Percentiles rank a stretch among this genome's conserved stretches.
Evolutionary conservation across 495 filamentous ascomycete species (phyloP).

Genomic region (Delitschia confertaspora): DNA sequence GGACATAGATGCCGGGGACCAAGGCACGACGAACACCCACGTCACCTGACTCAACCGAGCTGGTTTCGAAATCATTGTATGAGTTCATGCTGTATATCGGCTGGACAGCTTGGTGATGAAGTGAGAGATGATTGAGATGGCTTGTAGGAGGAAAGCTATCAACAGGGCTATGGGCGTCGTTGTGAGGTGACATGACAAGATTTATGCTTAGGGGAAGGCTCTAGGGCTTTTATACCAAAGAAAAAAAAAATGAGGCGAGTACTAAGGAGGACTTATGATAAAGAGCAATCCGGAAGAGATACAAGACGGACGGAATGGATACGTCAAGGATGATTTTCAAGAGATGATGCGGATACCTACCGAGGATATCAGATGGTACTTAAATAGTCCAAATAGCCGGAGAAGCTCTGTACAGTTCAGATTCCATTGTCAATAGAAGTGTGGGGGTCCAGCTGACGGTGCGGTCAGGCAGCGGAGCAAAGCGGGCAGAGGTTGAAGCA

Average conservation of each 20-base stretch:
- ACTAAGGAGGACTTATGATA: conserved; percentile 7
- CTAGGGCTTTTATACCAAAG: conserved; percentile 4
- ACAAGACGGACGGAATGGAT: conserved; percentile 12
- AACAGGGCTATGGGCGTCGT: conserved; percentile 23
- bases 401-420: conserved; percentile 11
- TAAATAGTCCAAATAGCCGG: conserved; percentile 24
- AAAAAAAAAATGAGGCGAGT: conserved; percentile 6
- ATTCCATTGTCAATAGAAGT: conserved; percentile 13
- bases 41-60: conserved; percentile 28
- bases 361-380: conserved; percentile 16
- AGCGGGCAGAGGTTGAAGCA: conserved; percentile 19
- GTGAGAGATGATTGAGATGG: conserved; percentile 5
- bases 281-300: conserved; percentile 10
- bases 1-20: conserved; percentile 34
- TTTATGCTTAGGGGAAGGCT: not conserved
- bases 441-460: conserved; percentile 30
- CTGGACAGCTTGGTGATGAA: conserved; percentile 21
- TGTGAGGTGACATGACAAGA: conserved; percentile 24
- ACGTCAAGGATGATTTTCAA: conserved; percentile 27
- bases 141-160: conserved; percentile 15
- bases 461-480: conserved; percentile 12
- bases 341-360: conserved; percentile 1
- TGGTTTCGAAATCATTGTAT: conserved; percentile 29
- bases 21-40: conserved; percentile 27
- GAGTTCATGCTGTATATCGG: conserved; percentile 23